These are phyloP conservation scores for Ambrosia hybrid DNA, from an alignment of 140 eudicot genomes.

Conservation along the genomic window DNA sequence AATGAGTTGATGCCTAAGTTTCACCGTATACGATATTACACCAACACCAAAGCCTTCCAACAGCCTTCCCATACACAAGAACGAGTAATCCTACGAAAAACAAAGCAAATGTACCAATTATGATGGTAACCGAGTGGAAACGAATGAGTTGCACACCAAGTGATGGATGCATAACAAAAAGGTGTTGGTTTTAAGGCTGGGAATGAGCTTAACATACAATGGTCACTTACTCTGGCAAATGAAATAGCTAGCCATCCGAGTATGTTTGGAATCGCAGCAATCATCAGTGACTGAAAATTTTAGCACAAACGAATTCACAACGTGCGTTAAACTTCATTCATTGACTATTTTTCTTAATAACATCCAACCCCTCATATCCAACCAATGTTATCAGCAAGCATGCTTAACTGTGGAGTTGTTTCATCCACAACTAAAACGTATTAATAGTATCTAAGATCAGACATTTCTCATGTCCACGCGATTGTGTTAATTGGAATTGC, in stretches of 20 bases:
- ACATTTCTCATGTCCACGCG: too few species aligned
- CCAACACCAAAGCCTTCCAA: constrained; percentile 89
- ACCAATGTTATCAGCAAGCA: too few species aligned
- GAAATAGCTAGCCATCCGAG: constrained; percentile 89
- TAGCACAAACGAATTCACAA: constrained; percentile 11
- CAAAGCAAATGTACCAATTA: background rate
- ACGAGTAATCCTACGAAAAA: constrained; percentile 59
- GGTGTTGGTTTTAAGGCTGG: background rate
- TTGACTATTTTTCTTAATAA: background rate
- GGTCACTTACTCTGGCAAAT: constrained; percentile 67
- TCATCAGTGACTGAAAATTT: constrained; percentile 73
- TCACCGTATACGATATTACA: constrained; percentile 83
- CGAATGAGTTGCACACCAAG: background rate
- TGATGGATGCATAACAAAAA: background rate
- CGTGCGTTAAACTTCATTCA: background rate
- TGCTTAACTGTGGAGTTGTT: too few species aligned
- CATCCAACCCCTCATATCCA: too few species aligned
- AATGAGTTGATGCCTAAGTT: background rate
- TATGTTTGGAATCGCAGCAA: constrained; percentile 82
- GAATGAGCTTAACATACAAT: background rate
- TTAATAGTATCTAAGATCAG: too few species aligned
- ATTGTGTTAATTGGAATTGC: too few species aligned
- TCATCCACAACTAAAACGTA: too few species aligned
- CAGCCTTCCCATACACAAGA: constrained; percentile 82
- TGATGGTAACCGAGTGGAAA: background rate